Conservation (phyloP, 2,329 filamentous ascomycete genomes). For the Scopulariopsis brevicaulis region DNA sequence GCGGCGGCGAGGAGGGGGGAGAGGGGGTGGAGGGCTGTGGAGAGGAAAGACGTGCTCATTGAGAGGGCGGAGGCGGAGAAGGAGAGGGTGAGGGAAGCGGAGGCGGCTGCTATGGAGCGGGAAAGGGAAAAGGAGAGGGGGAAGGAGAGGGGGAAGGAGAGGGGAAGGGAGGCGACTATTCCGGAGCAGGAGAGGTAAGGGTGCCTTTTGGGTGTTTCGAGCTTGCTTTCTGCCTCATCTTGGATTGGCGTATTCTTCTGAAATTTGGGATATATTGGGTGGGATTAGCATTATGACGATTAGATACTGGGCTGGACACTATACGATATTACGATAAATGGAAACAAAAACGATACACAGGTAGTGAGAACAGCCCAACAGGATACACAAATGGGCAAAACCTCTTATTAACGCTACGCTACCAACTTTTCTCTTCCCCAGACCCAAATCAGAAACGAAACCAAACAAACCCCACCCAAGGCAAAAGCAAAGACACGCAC, state of each 20-base stretch:
- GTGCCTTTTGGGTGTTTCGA: neutral
- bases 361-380: neutral
- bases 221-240: too few species aligned
- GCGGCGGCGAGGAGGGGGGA: conserved; percentile 19
- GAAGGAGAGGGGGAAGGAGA: neutral
- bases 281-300: neutral
- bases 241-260: neutral
- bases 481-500: neutral
- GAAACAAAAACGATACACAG: neutral
- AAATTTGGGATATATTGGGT: neutral
- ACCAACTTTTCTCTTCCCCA: neutral
- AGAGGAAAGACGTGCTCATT: conserved; percentile 36
- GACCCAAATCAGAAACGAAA: neutral
- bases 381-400: neutral
- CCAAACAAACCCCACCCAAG: neutral
- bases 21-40: conserved; percentile 32
- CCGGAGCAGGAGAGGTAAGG: neutral
- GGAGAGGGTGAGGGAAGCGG: neutral
- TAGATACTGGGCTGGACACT: neutral
- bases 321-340: neutral
- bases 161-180: neutral
- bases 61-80: conserved; percentile 7
- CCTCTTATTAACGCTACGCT: neutral
- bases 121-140: neutral
- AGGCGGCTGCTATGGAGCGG: neutral